Conservation (phyloP, 805 yeast species). For the Cyberlindnera sargentensis region DNA sequence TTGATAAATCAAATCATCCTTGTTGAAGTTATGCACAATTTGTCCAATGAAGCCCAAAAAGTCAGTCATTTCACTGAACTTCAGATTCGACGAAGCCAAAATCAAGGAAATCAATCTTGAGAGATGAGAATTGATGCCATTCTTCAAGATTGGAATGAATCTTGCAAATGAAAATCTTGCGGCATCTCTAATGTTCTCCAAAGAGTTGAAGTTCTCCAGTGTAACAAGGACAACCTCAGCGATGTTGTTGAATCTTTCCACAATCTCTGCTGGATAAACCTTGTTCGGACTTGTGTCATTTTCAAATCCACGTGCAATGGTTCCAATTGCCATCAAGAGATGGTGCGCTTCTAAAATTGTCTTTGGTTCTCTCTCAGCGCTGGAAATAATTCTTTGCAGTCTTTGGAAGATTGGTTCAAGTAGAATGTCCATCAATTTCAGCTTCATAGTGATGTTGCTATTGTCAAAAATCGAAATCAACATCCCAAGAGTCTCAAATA, state of each 20-base stretch:
- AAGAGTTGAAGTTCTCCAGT: conserved; percentile 62
- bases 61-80: conserved; percentile 63
- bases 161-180: conserved; percentile 84
- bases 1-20: conserved; percentile 61
- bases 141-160: conserved; percentile 66
- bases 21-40: conserved; percentile 68
- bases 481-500: conserved; percentile 83
- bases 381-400: conserved; percentile 57
- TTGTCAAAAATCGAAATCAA: conserved; percentile 48
- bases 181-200: conserved; percentile 73
- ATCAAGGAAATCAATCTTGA: conserved; percentile 67
- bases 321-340: conserved; percentile 80
- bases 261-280: conserved; percentile 28
- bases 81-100: conserved; percentile 49
- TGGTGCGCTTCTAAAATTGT: conserved; percentile 76
- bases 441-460: conserved; percentile 35
- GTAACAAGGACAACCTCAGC: conserved; percentile 82
- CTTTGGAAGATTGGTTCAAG: conserved; percentile 70
- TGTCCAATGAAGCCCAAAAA: conserved; percentile 85
- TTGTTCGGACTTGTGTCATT: conserved; percentile 24
- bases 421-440: conserved; percentile 51
- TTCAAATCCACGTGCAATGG: conserved; percentile 79
- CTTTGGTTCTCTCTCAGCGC: conserved; percentile 32
- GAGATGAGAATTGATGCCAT: conserved; percentile 42
- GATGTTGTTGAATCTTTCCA: conserved; percentile 54